A percentile compares a stretch with the other conserved stretches of the same genome.
These are phyloP conservation scores for Phoma sp. DNA, from an alignment of 2,329 filamentous ascomycete species.

Conservation along the genomic window DNA sequence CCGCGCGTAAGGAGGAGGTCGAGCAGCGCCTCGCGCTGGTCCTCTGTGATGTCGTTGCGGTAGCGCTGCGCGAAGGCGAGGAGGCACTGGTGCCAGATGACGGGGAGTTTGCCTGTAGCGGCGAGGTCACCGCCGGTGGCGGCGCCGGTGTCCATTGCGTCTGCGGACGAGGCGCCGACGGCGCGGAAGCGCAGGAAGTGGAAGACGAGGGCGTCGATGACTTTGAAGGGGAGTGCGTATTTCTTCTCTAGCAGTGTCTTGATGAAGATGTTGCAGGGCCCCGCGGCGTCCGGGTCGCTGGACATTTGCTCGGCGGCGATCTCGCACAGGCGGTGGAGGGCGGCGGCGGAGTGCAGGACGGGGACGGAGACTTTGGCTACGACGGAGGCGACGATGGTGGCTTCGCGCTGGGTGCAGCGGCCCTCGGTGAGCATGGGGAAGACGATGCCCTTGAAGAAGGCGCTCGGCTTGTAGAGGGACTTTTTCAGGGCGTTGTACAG, in stretches of 20 bases:
- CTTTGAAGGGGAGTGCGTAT: conserved; percentile 93
- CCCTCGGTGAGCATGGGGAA: conserved; percentile 87
- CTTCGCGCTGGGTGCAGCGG: conserved; percentile 90
- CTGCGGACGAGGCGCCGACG: conserved; percentile 65
- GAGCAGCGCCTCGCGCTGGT: conserved; percentile 87
- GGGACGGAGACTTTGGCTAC: conserved; percentile 85
- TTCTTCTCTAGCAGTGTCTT: conserved; percentile 93
- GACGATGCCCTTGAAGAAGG: conserved; percentile 95
- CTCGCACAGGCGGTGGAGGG: conserved; percentile 89
- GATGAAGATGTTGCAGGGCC: conserved; percentile 94
- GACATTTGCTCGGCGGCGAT: conserved; percentile 90
- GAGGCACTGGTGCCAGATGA: conserved; percentile 95
- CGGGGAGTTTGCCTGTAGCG: conserved; percentile 74
- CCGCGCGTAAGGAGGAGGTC: conserved; percentile 85
- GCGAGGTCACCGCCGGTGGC: conserved; percentile 46
- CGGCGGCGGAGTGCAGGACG: conserved; percentile 89
- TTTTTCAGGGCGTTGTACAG: conserved; percentile 95
- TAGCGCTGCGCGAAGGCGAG: conserved; percentile 93
- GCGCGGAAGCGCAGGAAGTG: conserved; percentile 91
- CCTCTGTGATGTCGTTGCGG: conserved; percentile 93
- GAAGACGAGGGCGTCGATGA: conserved; percentile 92
- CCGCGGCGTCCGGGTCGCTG: conserved; percentile 81
- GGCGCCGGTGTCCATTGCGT: conserved; percentile 57
- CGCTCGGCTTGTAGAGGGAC: conserved; percentile 87
- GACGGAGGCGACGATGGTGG: conserved; percentile 87